Evolutionary conservation across 1,139 yeast genomes (phyloP), one percentile per base, ranked within the genome.

Genomic region (Geotrichum cucujoidarum): DNA sequence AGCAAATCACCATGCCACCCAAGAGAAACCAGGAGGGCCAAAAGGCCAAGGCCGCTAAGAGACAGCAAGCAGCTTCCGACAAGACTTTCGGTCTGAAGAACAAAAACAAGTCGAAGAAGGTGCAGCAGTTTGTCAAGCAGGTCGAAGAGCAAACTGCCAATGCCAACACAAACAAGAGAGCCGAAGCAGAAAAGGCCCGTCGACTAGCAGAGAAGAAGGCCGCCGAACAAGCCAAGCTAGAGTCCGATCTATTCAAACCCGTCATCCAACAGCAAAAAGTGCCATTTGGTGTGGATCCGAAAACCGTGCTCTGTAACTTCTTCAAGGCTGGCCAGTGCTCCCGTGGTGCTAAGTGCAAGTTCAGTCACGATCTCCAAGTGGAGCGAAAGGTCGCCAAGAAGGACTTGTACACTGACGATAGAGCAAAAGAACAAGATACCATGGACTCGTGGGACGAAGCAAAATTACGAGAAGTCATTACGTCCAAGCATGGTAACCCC

Each of bases 391-490:
- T 85, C 44, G 85, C 77, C 48, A 92, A 94, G 81, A 89, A 78
- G 69, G 97, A 92, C 70, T 75, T 92, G 62, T 94, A 92, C 71
- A 82, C 95, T 16, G 99, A 92, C 69, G 89, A 81, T 39, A 80
- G 97, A 67, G 70, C 67, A 25, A 84, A 85, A 66, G 87, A 81
- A 58, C 73, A 74, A 22, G 97, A 92, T 68, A 87, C 95, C 4
- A 90, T 92, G 97, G 97, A 90, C 60, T 76, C 74, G 42, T 92
- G 98, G 98, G 97, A 90, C 69, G 97, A 92, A 70, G 97, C 82
- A 60, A 92, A 90, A 70, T 80, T 92, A 65, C 78, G 95, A 64
- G 76, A 76, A 37, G 98, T 92, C 53, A 85, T 92, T 62, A 53
- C 76, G 57, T 88, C 97, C 48, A 94, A 92, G 70, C 97, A 89